Evolutionary conservation across 23 red algal species (phyloP).

Genomic region (Chondrus crispus): DNA sequence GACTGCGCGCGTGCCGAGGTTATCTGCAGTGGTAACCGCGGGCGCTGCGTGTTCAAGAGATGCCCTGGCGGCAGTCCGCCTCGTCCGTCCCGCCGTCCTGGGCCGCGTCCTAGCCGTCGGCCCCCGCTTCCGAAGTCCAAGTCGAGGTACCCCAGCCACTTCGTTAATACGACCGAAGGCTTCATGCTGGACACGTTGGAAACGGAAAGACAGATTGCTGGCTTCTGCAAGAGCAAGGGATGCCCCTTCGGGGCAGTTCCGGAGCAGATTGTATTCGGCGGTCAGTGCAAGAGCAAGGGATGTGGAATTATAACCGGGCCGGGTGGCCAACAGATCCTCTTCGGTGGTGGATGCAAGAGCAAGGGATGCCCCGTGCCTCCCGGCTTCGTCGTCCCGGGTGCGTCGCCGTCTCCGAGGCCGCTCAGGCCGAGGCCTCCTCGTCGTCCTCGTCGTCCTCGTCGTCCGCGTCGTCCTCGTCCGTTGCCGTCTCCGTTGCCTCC

Average conservation of each 20-base stretch:
- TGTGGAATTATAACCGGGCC: constrained; percentile 2
- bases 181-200: not conserved
- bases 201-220: not conserved
- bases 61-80: not conserved
- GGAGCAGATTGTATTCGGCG: not conserved
- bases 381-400: not conserved
- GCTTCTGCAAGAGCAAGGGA: constrained; percentile 12
- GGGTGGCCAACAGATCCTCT: not conserved
- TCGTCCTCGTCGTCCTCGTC: constrained; percentile 5
- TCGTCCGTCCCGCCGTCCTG: not conserved
- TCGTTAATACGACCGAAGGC: not conserved
- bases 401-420: not conserved
- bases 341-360: constrained; percentile 31
- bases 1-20: constrained; percentile 6
- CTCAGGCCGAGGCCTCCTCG: not conserved
- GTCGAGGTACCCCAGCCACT: not conserved
- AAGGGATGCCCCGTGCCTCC: constrained; percentile 26
- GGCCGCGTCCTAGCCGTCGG: not conserved
- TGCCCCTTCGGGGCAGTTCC: constrained; percentile 19
- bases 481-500: too few relatives aligned
- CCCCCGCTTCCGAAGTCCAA: too few relatives aligned
- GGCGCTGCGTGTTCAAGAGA: not conserved
- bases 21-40: constrained; percentile 14
- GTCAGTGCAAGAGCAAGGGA: constrained; percentile 26
- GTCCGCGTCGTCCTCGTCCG: too few relatives aligned